phyloP scores from a whole-genome alignment of 306 rosid genomes.

The Oxytropis ochrocephala region DNA sequence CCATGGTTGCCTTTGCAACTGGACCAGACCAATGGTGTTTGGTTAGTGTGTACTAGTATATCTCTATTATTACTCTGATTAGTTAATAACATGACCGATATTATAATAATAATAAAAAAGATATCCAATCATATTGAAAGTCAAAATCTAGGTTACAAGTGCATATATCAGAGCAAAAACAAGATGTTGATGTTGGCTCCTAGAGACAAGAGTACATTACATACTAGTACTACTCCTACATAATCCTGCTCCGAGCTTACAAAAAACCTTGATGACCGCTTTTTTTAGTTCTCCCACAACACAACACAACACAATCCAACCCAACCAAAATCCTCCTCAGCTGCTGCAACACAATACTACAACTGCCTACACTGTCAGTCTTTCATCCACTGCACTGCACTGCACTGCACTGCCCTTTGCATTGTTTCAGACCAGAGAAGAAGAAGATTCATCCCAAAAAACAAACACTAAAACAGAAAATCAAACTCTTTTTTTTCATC shows the following conservation, averaged over 20 bases:
- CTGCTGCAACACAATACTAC: conserved; percentile 27
- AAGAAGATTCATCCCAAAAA: background rate
- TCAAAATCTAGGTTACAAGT: too few species aligned
- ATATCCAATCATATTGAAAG: background rate
- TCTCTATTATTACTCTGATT: too few species aligned
- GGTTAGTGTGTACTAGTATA: too few species aligned
- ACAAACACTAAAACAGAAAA: background rate
- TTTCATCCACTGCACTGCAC: background rate
- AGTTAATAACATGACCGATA: too few species aligned
- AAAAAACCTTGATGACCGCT: background rate
- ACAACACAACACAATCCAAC: background rate
- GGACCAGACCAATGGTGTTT: too few species aligned
- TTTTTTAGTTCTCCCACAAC: background rate
- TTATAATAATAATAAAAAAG: too few species aligned
- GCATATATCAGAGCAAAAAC: background rate
- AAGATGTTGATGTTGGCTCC: background rate
- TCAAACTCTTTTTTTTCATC: background rate
- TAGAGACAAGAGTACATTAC: background rate
- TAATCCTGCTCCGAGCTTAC: background rate
- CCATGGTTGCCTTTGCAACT: too few species aligned
- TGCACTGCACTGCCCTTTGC: background rate
- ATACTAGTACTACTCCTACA: too few species aligned
- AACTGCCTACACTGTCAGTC: conserved; percentile 35
- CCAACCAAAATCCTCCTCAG: conserved; percentile 22
- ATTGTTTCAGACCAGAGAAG: background rate